These are phyloP conservation scores for Mycena floridula DNA, from an alignment of 768 basidiomycete species.

Conservation along the genomic window DNA sequence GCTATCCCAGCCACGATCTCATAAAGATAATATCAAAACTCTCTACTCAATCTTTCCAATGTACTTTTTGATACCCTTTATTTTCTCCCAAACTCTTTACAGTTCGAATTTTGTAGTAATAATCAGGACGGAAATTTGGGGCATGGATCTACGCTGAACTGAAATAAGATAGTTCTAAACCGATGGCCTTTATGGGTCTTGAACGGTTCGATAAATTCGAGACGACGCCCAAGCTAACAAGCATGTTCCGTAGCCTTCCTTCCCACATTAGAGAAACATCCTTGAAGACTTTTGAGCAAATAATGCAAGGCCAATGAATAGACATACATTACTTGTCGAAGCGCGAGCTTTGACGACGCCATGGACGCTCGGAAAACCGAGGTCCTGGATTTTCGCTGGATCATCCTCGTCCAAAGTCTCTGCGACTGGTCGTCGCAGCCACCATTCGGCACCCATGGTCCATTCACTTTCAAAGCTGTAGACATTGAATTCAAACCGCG, in stretches of 20 bases:
- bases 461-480: conserved; percentile 97
- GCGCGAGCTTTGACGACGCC: conserved; percentile 88
- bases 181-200: conserved; percentile 84
- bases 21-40: no score
- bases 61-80: no score
- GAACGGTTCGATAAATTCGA: conserved; percentile 82
- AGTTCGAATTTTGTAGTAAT: no score
- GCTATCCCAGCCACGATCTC: no score
- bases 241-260: conserved; percentile 81
- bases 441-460: conserved; percentile 95
- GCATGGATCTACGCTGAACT: conserved; percentile 37
- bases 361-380: conserved; percentile 33
- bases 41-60: no score
- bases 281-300: conserved; percentile 28
- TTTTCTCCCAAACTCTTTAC: no score
- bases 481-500: conserved; percentile 93
- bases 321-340: conserved; percentile 81
- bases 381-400: background rate
- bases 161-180: conserved; percentile 92
- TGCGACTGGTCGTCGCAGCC: conserved; percentile 59
- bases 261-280: conserved; percentile 92
- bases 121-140: no score
- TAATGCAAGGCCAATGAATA: background rate
- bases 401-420: conserved; percentile 10
- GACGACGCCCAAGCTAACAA: conserved; percentile 87